Evolutionary conservation across 106 monocot species (phyloP), one percentile per base, ranked within the genome.

Genomic region (Dactylorhiza incarnata): DNA sequence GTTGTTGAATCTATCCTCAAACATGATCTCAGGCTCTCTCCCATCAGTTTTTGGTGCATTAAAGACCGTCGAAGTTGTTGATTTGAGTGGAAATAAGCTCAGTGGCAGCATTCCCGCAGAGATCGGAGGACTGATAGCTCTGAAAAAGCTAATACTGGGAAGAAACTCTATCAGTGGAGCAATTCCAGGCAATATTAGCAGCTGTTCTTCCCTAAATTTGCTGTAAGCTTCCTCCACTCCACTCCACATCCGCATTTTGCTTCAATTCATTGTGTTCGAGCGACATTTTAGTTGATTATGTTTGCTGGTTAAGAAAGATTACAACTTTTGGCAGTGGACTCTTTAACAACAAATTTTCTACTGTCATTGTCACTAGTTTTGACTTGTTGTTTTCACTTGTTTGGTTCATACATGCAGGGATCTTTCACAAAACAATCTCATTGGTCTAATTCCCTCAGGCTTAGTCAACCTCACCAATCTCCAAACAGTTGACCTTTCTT

Each of bases 371-470:
- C 29, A 15, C 52, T 74, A 24, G 50, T 7, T 13, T 25, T 53
- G 48, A 20, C 51, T 63, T 24, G 52, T 44, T 9, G 45, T 59
- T 49, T 45, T 61, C 6, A 23, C 76, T 73, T 81, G 55, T 67
- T 73, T 73, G 49, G 72, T 20, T 11, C 44, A 71, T 83, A 49
- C 79, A 91, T 83, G 55, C 76, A 95, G 95, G 84, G 73, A 86
- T 59, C 84, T 95, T 3, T 83, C 89, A 46, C 49, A 78, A 24
- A 95, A 95, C 77, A 87, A 89, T 48, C 84, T 95, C 45, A 86
- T 85, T 49, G 95, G 95, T 37, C 19, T 78, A 54, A 82, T 95
- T 58, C 89, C 91, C 5, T 52, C 71, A 23, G 84, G 75, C 46
- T 37, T 95, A 23, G 78, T 87, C 66, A 91, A 85, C 76, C 85